Conservation (phyloP, 1,284 basidiomycete genomes). For the Heterobasidion parviporum region DNA sequence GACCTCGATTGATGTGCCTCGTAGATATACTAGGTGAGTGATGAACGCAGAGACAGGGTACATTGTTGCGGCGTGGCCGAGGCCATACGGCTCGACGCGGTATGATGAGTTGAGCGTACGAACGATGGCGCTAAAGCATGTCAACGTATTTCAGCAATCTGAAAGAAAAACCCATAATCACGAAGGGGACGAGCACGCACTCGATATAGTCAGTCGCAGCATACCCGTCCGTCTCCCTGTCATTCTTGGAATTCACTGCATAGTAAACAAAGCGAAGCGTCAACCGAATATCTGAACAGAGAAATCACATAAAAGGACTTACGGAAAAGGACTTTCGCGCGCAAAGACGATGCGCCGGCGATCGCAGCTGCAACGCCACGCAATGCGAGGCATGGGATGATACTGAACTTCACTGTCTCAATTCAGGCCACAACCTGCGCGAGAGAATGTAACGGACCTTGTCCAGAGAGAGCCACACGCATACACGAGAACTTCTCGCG, state of each 20-base stretch:
- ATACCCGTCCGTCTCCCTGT: conserved; percentile 87
- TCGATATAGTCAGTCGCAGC: conserved; percentile 78
- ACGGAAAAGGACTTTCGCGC: conserved; percentile 82
- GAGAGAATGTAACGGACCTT: conserved; percentile 35
- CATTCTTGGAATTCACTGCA: conserved; percentile 82
- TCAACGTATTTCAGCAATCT: neutral
- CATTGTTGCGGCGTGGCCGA: conserved; percentile 50
- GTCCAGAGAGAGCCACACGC: conserved; percentile 94
- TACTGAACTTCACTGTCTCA: conserved; percentile 27
- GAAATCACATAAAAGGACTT: conserved; percentile 19
- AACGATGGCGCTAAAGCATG: conserved; percentile 48
- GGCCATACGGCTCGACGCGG: conserved; percentile 36
- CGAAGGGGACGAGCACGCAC: conserved; percentile 26
- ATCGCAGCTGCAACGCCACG: conserved; percentile 78
- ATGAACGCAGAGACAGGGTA: conserved; percentile 70
- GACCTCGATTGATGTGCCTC: conserved; percentile 52
- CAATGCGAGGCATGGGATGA: conserved; percentile 87
- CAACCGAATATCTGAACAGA: neutral
- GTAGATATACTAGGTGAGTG: conserved; percentile 78
- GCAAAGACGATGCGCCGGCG: conserved; percentile 63
- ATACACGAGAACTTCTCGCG: conserved; percentile 76
- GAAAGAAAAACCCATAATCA: neutral
- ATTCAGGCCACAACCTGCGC: neutral
- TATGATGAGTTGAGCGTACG: conserved; percentile 64
- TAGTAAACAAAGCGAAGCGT: neutral